Conservation (phyloP, 345 rosid species). For the Mangifera indica region DNA sequence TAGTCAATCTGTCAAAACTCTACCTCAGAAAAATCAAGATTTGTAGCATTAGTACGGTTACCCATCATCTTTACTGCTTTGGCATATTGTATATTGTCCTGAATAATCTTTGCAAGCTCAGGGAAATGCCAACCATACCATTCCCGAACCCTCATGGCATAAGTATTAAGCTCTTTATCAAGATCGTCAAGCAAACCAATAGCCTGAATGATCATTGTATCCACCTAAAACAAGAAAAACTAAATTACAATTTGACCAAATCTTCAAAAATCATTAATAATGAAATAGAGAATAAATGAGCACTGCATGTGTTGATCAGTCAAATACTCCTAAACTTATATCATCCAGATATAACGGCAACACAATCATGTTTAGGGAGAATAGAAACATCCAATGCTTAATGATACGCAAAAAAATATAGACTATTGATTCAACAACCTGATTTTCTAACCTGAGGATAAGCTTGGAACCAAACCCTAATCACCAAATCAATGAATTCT, state of each 20-base stretch:
- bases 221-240: conserved; percentile 51
- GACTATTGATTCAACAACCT: neutral
- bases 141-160: conserved; percentile 89
- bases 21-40: conserved; percentile 90
- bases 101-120: conserved; percentile 85
- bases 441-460: neutral
- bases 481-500: neutral
- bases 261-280: neutral
- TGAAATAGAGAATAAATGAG: neutral
- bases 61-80: conserved; percentile 88
- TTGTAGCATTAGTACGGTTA: conserved; percentile 69
- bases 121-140: conserved; percentile 99
- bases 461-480: neutral
- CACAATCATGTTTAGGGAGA: neutral
- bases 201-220: conserved; percentile 96
- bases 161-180: conserved; percentile 90
- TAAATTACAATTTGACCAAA: neutral
- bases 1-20: neutral
- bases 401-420: neutral
- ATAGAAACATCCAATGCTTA: neutral
- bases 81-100: conserved; percentile 79
- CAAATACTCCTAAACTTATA: no score
- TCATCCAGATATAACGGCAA: no score
- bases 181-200: conserved; percentile 94
- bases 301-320: no score